Conservation (phyloP, 73 alveolate species). For the Loxodes magnus region DNA sequence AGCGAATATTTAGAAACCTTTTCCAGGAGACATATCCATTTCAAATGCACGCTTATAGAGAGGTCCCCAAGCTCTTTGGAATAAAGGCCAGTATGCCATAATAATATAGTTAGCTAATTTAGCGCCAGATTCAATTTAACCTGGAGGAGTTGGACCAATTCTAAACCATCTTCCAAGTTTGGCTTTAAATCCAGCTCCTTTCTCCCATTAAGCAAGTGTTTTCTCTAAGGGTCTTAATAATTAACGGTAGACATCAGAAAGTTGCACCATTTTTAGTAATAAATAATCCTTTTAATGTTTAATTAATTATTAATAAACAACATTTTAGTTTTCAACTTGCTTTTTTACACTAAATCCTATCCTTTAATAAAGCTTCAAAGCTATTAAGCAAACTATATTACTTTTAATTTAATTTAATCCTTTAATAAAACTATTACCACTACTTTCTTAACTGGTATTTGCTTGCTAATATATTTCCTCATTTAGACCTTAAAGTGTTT, state of each 20-base stretch:
- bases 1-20: not conserved
- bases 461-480: too few relatives aligned
- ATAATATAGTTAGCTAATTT: not conserved
- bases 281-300: too few relatives aligned
- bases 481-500: too few relatives aligned
- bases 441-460: too few relatives aligned
- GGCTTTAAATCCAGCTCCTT: not conserved
- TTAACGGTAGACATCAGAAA: slow-evolving; percentile 9
- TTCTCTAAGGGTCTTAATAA: slow-evolving; percentile 2
- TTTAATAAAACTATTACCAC: too few relatives aligned
- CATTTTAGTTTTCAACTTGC: too few relatives aligned
- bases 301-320: too few relatives aligned
- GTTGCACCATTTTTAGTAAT: slow-evolving; percentile 14
- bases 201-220: slow-evolving; percentile 7
- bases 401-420: too few relatives aligned
- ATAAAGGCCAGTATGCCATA: not conserved
- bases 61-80: slow-evolving; percentile 14
- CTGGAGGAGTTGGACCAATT: slow-evolving; percentile 2
- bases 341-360: too few relatives aligned
- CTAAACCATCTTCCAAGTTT: slow-evolving; percentile 8
- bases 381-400: too few relatives aligned
- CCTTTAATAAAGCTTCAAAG: too few relatives aligned
- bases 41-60: slow-evolving; percentile 11
- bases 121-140: not conserved
- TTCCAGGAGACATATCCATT: slow-evolving; percentile 10